Evolutionary conservation across 164 flowering plant genomes (phyloP).

Genomic region (Nelumbo lutea): DNA sequence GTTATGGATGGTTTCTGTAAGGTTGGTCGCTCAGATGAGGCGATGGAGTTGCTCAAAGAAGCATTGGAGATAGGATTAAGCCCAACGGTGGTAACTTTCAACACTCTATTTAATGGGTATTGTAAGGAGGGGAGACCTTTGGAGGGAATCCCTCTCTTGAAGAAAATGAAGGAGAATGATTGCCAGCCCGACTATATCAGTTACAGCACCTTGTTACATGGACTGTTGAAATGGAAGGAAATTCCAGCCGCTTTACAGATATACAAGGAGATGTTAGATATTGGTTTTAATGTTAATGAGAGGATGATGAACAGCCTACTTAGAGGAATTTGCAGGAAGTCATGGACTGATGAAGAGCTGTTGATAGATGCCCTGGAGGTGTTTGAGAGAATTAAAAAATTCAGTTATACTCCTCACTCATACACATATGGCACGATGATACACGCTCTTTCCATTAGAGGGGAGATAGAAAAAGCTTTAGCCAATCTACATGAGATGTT

Average conservation of each 20-base stretch:
- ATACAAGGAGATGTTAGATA: conserved; percentile 51
- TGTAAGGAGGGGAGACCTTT: conserved; percentile 69
- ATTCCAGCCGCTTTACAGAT: conserved; percentile 29
- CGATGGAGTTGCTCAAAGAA: conserved; percentile 63
- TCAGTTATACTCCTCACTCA: conserved; percentile 25
- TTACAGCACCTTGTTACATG: conserved; percentile 68
- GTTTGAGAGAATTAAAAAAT: conserved; percentile 42
- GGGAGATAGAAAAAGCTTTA: conserved; percentile 37
- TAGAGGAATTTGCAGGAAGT: conserved; percentile 56
- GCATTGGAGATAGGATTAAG: conserved; percentile 49
- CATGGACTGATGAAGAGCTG: conserved; percentile 38
- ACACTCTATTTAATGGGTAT: conserved; percentile 74
- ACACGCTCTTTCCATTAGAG: conserved; percentile 43
- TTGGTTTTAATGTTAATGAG: conserved; percentile 48
- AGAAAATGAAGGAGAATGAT: conserved; percentile 47
- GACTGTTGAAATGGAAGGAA: conserved; percentile 69
- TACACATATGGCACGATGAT: conserved; percentile 39
- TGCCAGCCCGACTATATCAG: conserved; percentile 65
- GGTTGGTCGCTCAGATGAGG: conserved; percentile 77
- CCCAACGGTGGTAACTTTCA: conserved; percentile 62
- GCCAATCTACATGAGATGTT: conserved; percentile 40
- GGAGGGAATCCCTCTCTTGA: conserved; percentile 52
- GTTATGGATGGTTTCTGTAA: conserved; percentile 92
- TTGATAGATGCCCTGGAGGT: conserved; percentile 40
- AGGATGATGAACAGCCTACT: conserved; percentile 51